Conservation (phyloP, 495 filamentous ascomycete species). For the Xylaria bambusicola region DNA sequence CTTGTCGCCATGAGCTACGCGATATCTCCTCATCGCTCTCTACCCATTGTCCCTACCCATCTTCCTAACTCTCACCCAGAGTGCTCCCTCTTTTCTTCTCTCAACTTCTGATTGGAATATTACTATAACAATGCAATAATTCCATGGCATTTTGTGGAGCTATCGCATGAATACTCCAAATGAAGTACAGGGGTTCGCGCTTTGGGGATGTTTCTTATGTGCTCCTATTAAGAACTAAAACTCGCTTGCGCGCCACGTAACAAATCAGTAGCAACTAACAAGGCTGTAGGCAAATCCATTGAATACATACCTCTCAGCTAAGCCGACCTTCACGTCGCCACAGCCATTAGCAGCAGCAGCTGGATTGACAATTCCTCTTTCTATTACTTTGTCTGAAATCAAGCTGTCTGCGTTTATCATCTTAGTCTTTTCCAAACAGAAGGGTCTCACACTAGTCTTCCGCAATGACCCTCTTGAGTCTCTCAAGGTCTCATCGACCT, state of each 20-base stretch:
- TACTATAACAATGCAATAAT: constrained; percentile 11
- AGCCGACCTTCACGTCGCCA: constrained; percentile 89
- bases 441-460: constrained; percentile 94
- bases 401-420: constrained; percentile 98
- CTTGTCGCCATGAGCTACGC: not conserved
- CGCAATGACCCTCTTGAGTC: constrained; percentile 97
- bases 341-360: constrained; percentile 90
- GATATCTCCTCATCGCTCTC: not conserved
- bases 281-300: constrained; percentile 80
- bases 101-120: not conserved
- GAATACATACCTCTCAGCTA: constrained; percentile 90
- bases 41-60: no score
- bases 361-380: constrained; percentile 90
- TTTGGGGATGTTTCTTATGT: constrained; percentile 22
- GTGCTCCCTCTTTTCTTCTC: not conserved
- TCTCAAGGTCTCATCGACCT: constrained; percentile 96
- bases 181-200: constrained; percentile 25
- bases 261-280: constrained; percentile 51
- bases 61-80: not conserved
- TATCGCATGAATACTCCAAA: constrained; percentile 29
- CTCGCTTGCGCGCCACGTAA: constrained; percentile 32
- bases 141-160: constrained; percentile 15
- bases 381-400: constrained; percentile 95
- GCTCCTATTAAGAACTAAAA: constrained; percentile 22
- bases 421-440: constrained; percentile 93